A percentile compares a stretch with the other conserved stretches of the same genome.
phyloP scores from a whole-genome alignment of 2,329 filamentous ascomycete species.

The Epichloe uncinata region DNA sequence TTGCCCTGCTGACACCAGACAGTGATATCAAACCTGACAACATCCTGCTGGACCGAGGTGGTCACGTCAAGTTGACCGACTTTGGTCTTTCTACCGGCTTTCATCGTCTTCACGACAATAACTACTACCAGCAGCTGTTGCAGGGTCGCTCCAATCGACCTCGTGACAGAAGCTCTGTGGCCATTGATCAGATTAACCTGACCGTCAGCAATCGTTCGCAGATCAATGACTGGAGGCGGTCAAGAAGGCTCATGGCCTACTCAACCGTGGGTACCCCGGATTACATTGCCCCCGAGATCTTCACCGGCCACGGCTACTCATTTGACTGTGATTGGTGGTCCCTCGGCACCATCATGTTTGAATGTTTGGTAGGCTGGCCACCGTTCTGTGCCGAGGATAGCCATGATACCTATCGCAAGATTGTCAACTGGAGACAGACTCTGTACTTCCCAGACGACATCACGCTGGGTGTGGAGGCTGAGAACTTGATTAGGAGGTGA shows the following conservation, averaged over 20 bases:
- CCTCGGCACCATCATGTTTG: constrained; percentile 97
- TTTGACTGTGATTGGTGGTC: constrained; percentile 99
- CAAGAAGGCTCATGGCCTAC: constrained; percentile 88
- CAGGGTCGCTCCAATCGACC: constrained; percentile 62
- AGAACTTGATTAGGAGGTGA: constrained; percentile 84
- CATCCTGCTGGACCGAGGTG: constrained; percentile 86
- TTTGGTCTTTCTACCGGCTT: constrained; percentile 97
- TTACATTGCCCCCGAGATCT: constrained; percentile 97
- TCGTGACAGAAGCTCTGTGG: constrained; percentile 81
- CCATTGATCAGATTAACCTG: constrained; percentile 93
- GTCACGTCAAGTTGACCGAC: constrained; percentile 96
- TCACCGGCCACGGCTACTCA: constrained; percentile 89
- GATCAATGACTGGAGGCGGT: constrained; percentile 98
- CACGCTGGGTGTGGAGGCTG: constrained; percentile 73
- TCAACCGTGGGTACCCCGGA: constrained; percentile 96
- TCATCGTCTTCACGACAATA: constrained; percentile 94
- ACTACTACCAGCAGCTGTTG: constrained; percentile 94
- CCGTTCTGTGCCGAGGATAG: constrained; percentile 97
- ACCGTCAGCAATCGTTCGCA: constrained; percentile 95
- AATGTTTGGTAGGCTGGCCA: constrained; percentile 96
- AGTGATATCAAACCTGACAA: constrained; percentile 99
- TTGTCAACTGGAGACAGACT: constrained; percentile 94
- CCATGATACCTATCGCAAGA: constrained; percentile 97
- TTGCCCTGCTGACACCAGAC: not conserved
- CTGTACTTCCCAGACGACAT: constrained; percentile 96